Percentiles rank a stretch among this genome's conserved stretches.
Conservation (phyloP, 352 stramenopile species). For the Globisporangium carolinianum region DNA sequence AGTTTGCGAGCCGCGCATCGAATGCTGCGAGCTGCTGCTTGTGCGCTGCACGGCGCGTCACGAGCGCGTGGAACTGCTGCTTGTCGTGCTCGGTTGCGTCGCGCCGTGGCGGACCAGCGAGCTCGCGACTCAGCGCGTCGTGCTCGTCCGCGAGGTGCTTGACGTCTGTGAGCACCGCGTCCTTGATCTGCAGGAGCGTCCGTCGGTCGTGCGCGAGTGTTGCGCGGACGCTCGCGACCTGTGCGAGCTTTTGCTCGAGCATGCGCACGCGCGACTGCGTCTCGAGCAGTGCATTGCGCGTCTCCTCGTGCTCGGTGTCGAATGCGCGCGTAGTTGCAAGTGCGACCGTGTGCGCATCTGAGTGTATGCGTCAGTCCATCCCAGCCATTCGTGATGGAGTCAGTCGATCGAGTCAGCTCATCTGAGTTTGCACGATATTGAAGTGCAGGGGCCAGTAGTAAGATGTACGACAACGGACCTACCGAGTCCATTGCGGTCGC, state of each 20-base stretch:
- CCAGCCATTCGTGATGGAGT: too few relatives aligned
- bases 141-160: conserved; percentile 39
- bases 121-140: conserved; percentile 29
- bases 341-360: conserved; percentile 45
- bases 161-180: conserved; percentile 37
- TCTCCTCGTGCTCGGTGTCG: conserved; percentile 38
- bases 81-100: conserved; percentile 60
- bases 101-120: conserved; percentile 55
- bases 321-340: conserved; percentile 36
- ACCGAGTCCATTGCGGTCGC: conserved; percentile 41
- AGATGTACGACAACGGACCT: conserved; percentile 3
- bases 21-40: conserved; percentile 47
- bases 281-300: conserved; percentile 43
- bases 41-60: conserved; percentile 30
- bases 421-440: too few relatives aligned
- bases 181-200: conserved; percentile 44
- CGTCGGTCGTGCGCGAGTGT: conserved; percentile 34
- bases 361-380: background rate
- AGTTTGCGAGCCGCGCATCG: conserved; percentile 29
- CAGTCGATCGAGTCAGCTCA: too few relatives aligned
- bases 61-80: conserved; percentile 45
- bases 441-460: too few relatives aligned
- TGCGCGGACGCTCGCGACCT: conserved; percentile 29
- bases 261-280: conserved; percentile 39
- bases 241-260: conserved; percentile 47